Evolutionary conservation across 306 rosid species (phyloP), one percentile per base, ranked within the genome.

Genomic region (Lathyrus tuberosus): DNA sequence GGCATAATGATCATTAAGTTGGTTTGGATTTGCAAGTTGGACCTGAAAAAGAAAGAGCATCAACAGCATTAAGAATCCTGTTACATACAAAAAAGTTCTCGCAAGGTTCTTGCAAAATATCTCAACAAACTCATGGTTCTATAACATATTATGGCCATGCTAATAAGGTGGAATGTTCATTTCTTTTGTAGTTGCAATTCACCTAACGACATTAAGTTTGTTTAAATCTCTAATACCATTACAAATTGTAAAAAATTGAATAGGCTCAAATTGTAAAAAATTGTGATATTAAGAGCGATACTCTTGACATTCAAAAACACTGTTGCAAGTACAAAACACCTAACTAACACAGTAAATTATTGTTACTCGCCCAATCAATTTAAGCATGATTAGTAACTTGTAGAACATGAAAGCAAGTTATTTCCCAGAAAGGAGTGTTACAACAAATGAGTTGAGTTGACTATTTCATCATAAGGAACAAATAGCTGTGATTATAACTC

Each of bases 21-120:
- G 98, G 65, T 93, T 93, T 49, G 86, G 82, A 65, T 93, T 93
- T 40, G 97, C 97, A 78, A 93, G 86, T 77, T 88, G 97, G 24
- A 20, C 87, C 98, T 90, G 91, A 52, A 85, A 78, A 76, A 66
- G 8, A 60, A 69, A 42, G 49, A 60, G 59, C 35, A 60, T 28
- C 67, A 59, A 66, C 43, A 16, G 6, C 62, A 28, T 59, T 47
- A 78, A 44, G 51, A 73, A 42, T 46, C 69, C 26, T 35, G 31
- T 44, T 46, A 75, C 37, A 75, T 28, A 56, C 18, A 65, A 28
- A 57, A 4, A 46, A 70, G 18, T 38, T 38, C 20, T 59, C 9
- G 11, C 37, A 51, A 72, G 35, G 31, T 26, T 64, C 63, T 26
- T 42, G 26, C 47, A 67, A 67, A 71, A 18, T 11, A 38, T 40